Conservation (phyloP, 306 rosid genomes). For the Medicago arabica region DNA sequence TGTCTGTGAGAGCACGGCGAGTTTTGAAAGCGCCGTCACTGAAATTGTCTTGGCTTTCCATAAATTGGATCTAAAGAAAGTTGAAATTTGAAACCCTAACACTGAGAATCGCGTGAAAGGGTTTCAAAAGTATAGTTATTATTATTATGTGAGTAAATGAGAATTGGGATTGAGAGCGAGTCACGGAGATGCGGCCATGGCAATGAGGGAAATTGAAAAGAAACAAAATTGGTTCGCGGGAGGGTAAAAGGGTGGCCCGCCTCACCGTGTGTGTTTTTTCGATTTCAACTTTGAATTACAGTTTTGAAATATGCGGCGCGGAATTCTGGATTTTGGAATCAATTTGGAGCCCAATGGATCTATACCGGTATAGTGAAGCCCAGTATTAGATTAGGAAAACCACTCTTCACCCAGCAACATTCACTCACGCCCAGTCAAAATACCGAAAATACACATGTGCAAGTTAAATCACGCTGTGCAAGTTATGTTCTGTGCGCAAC, state of each 20-base stretch:
- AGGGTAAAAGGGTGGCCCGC: constrained; percentile 15
- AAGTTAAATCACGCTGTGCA: no score
- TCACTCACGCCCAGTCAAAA: no score
- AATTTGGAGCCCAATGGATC: neutral
- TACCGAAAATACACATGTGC: no score
- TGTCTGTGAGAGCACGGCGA: constrained; percentile 63
- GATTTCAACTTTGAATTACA: constrained; percentile 41
- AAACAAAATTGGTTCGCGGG: constrained; percentile 7
- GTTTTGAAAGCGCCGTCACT: constrained; percentile 44
- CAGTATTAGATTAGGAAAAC: no score
- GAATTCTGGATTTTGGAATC: neutral
- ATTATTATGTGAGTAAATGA: neutral
- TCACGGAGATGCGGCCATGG: neutral
- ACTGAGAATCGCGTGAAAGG: neutral
- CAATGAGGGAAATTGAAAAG: neutral
- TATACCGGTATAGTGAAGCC: neutral
- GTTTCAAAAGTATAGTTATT: neutral
- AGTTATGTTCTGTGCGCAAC: no score
- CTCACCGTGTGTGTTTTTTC: constrained; percentile 21
- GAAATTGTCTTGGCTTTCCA: constrained; percentile 56
- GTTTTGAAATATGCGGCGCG: constrained; percentile 34
- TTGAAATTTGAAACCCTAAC: constrained; percentile 30
- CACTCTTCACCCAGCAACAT: no score
- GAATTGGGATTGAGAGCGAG: neutral
- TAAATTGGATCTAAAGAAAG: constrained; percentile 16